A percentile compares a stretch with the other conserved stretches of the same genome.
These are phyloP conservation scores for Apiospora phragmitis DNA, from an alignment of 2,329 filamentous ascomycete species.

Conservation along the genomic window DNA sequence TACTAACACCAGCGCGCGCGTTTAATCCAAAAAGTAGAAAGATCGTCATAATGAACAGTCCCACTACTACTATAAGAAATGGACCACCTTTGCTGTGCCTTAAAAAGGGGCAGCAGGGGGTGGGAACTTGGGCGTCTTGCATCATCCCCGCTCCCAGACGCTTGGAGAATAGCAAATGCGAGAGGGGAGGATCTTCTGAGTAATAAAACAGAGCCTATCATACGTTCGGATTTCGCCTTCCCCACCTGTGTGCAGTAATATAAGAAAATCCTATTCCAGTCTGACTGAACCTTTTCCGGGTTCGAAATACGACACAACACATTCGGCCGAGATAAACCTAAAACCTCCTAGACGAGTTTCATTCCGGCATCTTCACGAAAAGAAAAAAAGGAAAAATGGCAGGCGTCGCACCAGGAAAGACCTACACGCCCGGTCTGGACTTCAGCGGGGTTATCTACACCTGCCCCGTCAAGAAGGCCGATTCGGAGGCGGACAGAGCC, in stretches of 20 bases:
- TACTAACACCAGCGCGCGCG: neutral
- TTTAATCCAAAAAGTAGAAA: neutral
- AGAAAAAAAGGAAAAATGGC: conserved; percentile 17
- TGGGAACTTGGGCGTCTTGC: neutral
- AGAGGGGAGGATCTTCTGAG: neutral
- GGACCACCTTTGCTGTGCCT: neutral
- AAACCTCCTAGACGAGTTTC: neutral
- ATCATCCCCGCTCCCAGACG: neutral
- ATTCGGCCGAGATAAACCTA: neutral
- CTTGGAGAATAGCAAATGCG: neutral
- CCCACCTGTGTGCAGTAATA: neutral
- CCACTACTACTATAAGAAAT: neutral
- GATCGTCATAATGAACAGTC: neutral
- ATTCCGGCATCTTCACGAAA: neutral
- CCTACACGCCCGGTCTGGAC: conserved; percentile 22
- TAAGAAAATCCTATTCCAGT: neutral
- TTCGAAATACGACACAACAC: neutral
- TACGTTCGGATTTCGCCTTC: neutral
- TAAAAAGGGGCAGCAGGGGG: neutral
- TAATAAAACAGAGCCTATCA: neutral
- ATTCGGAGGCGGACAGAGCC: conserved; percentile 19
- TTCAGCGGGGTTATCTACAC: conserved; percentile 22
- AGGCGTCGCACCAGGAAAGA: conserved; percentile 22
- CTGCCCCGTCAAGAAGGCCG: conserved; percentile 16
- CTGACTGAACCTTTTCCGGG: neutral